Evolutionary conservation across 495 filamentous ascomycete species (phyloP), one percentile per base, ranked within the genome.

Genomic region (Neurospora sp.): DNA sequence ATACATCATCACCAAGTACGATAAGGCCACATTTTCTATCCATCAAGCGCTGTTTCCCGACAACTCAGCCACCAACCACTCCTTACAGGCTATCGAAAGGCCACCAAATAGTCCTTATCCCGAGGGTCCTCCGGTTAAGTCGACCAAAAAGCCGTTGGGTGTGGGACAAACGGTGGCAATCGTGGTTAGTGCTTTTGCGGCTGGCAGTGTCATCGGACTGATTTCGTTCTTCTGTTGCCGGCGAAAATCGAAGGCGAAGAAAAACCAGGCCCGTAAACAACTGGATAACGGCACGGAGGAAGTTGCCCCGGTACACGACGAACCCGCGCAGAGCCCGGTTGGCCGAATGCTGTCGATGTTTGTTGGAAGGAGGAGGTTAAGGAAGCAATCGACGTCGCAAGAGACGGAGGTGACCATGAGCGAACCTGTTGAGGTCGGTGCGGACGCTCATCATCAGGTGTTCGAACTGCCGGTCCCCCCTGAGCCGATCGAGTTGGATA

Each of bases 1-100:
- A 18, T 93, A 93, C 73, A 75, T 93, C 12, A 87, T 88, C 20
- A 87, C 85, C n/a, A 87, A 90, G 73, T 92, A 91, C 77, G 90
- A 92, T 69, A 83, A 84, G 35, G 82, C 82, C 31, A 84, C 79
- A 39, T 91, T 92, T 75, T 91, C 86, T 1, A 71, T 92, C 4
- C 84, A 88, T 71, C 85, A 89, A 74, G 88, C 89, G 10, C 80
- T 80, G 31, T 90, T 89, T 73, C 82, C 83, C 22, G 73, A 81
- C 11, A 81, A 85, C 39, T 81, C 83, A 7, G 46, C 82, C 37
- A 77, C 70, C n/a, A 84, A 85, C 71, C 82, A 80, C 16, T 78
- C 83, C 40, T 79, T 92, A 42, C 77, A 87, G 70, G 75, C 79
- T 18, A 89, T 91, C 70, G 75, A 80, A 18, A 78, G 78, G 39